Evolutionary conservation across 176 grass and related monocot genomes (phyloP).

Genomic region (Pontederia paniculata): DNA sequence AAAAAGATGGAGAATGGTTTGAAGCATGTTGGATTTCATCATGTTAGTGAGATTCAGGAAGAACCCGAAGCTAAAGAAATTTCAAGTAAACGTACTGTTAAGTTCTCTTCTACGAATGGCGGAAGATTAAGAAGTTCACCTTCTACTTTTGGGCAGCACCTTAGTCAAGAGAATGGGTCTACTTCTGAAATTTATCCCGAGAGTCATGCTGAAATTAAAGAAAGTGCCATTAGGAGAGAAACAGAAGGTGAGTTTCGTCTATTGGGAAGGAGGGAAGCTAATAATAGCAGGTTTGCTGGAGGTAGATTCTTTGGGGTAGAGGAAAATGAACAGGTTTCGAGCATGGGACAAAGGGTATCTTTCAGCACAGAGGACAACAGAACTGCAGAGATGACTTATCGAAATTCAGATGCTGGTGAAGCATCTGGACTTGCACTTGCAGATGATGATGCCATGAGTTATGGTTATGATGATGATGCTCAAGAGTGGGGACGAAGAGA

Average conservation of each 20-base stretch:
- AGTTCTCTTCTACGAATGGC: constrained; percentile 44
- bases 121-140: constrained; percentile 21
- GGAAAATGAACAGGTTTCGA: constrained; percentile 44
- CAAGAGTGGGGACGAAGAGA: constrained; percentile 55
- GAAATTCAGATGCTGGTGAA: constrained; percentile 62
- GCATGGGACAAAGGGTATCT: constrained; percentile 66
- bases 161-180: constrained; percentile 40
- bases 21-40: constrained; percentile 28
- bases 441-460: constrained; percentile 52
- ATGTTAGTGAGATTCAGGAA: constrained; percentile 87
- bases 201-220: constrained; percentile 48
- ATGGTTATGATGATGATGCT: constrained; percentile 53
- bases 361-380: constrained; percentile 59
- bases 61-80: constrained; percentile 51
- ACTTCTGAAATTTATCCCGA: constrained; percentile 31
- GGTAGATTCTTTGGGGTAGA: constrained; percentile 66
- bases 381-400: constrained; percentile 33
- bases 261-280: constrained; percentile 64
- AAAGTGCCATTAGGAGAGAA: constrained; percentile 93
- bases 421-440: constrained; percentile 50
- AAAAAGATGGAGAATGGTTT: constrained; percentile 32
- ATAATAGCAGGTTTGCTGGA: constrained; percentile 41
- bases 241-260: constrained; percentile 89
- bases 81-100: constrained; percentile 28
- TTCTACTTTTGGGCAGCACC: constrained; percentile 32